Base-by-base conservation (phyloP, 163 green algal genomes). In the Volvox carteri region DNA sequence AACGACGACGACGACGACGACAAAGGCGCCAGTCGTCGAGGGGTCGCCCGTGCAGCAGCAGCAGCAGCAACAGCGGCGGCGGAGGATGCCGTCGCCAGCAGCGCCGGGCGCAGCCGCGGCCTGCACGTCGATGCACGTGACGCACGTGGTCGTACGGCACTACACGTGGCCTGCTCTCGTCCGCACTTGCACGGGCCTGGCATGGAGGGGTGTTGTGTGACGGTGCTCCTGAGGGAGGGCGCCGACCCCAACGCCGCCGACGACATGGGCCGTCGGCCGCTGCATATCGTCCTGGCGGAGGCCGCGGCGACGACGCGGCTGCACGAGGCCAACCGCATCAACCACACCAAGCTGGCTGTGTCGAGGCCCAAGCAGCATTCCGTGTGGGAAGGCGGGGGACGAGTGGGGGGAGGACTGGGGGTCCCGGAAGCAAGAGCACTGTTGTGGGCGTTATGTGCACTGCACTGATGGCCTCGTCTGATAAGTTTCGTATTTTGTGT, bases 91-190 rank as follows among this genome's bases (percentile, higher is more conserved):
- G 33, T 33, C 52, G 35, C 0, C 78, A 25, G 56, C 16, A 39
- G 25, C 21, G 77, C 30, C 46, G 33, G 33, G 12, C 37, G 37
- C 70, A 14, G 33, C 39, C 6, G 46, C 46, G 5, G 62, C 50
- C 76, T 68, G 75, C 16, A 72, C 35, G 41, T 91, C 8, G 33
- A 91, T 37, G 78, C 65, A 0, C 68, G 68, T 5, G 90, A 92
- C 60, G 70, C 41, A 19, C 56, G 60, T 5, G 88, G 88, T 30
- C 85, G 80, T 35, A 93, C 91, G 4, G 73, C 91, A 8, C 85
- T 93, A 70, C 85, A 91, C 58, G 7, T 92, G 35, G 85, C 88
- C 41, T 90, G 87, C 78, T 39, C 48, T 28, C 76, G 76, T 39
- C 86, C 86, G 8, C 86, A 91, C 86, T 33, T 52, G 2, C 86